Percentiles rank a stretch among this genome's conserved stretches.
These are phyloP conservation scores for Venturia pyrina DNA, from an alignment of 2,329 filamentous ascomycete genomes.

Conservation along the genomic window DNA sequence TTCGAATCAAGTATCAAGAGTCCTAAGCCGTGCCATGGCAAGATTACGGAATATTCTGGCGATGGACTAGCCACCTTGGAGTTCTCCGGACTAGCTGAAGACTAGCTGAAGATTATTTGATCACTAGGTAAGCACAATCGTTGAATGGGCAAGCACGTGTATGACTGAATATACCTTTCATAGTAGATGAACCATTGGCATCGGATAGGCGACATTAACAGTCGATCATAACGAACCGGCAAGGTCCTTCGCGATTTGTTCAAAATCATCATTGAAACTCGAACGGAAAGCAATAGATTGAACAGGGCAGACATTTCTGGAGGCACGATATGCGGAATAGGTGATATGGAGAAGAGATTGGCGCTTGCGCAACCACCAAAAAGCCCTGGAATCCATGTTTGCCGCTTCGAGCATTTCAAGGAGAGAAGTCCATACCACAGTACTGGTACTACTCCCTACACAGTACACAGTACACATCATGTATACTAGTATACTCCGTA, in stretches of 20 bases:
- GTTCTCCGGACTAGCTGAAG: not conserved
- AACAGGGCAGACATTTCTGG: no score
- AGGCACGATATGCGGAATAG: no score
- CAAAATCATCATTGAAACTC: not conserved
- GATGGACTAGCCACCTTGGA: not conserved
- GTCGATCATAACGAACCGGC: not conserved
- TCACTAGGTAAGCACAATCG: not conserved
- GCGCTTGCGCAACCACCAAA: not conserved
- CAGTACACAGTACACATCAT: no score
- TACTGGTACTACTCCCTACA: no score
- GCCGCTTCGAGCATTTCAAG: not conserved
- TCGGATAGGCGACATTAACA: not conserved
- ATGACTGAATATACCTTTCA: not conserved
- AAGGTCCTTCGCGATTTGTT: not conserved
- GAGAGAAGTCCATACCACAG: not conserved
- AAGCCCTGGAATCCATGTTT: not conserved
- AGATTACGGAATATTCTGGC: not conserved
- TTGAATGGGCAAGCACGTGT: not conserved
- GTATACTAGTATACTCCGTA: no score
- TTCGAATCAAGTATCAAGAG: not conserved
- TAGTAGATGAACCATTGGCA: no score
- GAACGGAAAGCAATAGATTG: conserved; percentile 1
- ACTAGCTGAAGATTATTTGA: not conserved
- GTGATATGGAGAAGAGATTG: not conserved
- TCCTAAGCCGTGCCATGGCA: not conserved